Evolutionary conservation across 192 early-diverging fungal species (phyloP).

Genomic region (Coemansia sp.): DNA sequence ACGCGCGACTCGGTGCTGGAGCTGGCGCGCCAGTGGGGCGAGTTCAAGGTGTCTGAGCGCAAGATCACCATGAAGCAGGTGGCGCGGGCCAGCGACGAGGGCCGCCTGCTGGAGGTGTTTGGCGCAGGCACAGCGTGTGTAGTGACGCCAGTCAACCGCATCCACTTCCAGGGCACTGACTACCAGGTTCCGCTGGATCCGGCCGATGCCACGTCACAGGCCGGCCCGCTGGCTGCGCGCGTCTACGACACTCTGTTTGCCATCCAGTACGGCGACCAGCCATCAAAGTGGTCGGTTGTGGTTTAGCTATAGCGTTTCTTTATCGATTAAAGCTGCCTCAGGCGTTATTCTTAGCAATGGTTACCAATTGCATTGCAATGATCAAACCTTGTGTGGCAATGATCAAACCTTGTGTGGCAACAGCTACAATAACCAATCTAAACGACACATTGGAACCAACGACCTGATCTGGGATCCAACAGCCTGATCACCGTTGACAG

Average conservation of each 20-base stretch:
- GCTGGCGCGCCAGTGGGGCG: constrained; percentile 77
- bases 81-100: constrained; percentile 70
- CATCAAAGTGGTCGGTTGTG: constrained; percentile 82
- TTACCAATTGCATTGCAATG: no score
- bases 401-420: no score
- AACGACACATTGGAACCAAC: no score
- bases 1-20: constrained; percentile 89
- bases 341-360: no score
- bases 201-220: constrained; percentile 69
- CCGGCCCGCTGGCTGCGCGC: constrained; percentile 80
- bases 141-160: constrained; percentile 87
- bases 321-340: no score
- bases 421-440: no score
- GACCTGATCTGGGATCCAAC: no score
- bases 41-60: constrained; percentile 85
- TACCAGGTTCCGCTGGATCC: constrained; percentile 87
- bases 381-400: no score
- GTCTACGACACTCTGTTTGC: constrained; percentile 84
- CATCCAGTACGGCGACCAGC: constrained; percentile 91
- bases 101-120: constrained; percentile 88
- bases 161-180: constrained; percentile 77
- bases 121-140: constrained; percentile 95
- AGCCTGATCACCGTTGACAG: no score
- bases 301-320: constrained; percentile 52
- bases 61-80: constrained; percentile 80